These are phyloP conservation scores for Microbotryomycetes sp. DNA, from an alignment of 1,284 basidiomycete genomes.

Conservation along the genomic window DNA sequence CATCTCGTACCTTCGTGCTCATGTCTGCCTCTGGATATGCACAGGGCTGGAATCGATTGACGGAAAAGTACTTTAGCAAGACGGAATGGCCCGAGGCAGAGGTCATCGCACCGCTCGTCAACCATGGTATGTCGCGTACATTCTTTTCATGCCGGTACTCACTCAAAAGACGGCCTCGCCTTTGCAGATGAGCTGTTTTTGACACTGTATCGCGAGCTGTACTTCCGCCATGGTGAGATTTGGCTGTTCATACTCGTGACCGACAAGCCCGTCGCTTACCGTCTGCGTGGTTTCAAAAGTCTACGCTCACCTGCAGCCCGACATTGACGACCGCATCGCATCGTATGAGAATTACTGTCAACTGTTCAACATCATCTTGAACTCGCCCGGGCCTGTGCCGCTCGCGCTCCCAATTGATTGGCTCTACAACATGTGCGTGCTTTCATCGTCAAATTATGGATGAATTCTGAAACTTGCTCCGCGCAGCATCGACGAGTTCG, in stretches of 20 bases:
- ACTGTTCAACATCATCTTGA: conserved; percentile 90
- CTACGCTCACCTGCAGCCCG: conserved; percentile 84
- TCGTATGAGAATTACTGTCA: conserved; percentile 99
- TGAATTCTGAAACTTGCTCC: no score
- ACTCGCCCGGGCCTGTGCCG: conserved; percentile 85
- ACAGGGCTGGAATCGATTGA: conserved; percentile 93
- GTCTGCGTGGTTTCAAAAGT: conserved; percentile 53
- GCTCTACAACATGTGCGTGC: conserved; percentile 78
- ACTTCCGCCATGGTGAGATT: conserved; percentile 51
- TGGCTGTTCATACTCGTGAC: no score
- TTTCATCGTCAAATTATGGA: no score
- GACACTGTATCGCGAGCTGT: conserved; percentile 90
- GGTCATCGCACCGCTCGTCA: conserved; percentile 84
- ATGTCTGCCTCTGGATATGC: conserved; percentile 43
- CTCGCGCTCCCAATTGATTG: conserved; percentile 93
- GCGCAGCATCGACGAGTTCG: conserved; percentile 80
- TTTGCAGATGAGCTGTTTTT: conserved; percentile 79
- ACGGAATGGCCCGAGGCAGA: conserved; percentile 98
- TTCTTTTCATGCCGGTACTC: not conserved
- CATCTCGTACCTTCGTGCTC: not conserved
- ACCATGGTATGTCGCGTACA: conserved; percentile 57
- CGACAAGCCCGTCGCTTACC: no score
- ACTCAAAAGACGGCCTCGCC: not conserved
- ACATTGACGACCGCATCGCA: conserved; percentile 95
- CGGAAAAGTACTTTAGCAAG: conserved; percentile 88